Evolutionary conservation across 768 basidiomycete genomes (phyloP).

Genomic region (Mycena albidolilacea): DNA sequence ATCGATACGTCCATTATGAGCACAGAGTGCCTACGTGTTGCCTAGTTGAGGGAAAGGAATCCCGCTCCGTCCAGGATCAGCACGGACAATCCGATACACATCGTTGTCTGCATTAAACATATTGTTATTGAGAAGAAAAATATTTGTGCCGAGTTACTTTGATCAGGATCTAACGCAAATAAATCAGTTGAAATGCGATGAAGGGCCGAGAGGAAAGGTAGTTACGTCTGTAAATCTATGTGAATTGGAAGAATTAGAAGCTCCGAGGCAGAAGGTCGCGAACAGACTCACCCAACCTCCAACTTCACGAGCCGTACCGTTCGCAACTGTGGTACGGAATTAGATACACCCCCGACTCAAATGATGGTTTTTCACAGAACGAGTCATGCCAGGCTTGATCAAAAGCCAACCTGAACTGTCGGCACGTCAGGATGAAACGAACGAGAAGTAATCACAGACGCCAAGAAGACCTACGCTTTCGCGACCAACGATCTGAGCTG

Average conservation of each 20-base stretch:
- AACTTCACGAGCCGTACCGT: slow-evolving; percentile 5
- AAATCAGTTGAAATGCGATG: background rate
- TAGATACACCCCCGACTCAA: background rate
- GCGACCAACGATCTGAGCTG: background rate
- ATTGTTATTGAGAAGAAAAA: background rate
- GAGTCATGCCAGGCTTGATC: background rate
- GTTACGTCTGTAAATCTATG: slow-evolving; percentile 10
- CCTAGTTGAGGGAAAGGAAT: slow-evolving; percentile 9
- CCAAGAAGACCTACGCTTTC: slow-evolving; percentile 7
- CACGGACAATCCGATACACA: background rate
- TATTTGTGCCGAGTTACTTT: background rate
- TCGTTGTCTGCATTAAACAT: background rate
- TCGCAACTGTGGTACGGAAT: background rate
- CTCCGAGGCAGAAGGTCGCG: background rate
- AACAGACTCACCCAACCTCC: slow-evolving; percentile 10
- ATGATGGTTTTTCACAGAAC: background rate
- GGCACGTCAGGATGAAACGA: background rate
- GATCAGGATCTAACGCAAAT: background rate
- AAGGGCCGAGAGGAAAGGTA: background rate
- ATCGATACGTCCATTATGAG: background rate
- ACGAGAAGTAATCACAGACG: background rate
- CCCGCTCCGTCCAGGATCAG: slow-evolving; percentile 5
- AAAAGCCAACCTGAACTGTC: background rate
- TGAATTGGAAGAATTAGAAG: background rate
- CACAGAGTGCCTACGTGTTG: background rate